Conservation (phyloP, 2,329 filamentous ascomycete species). For the Talaromyces verruculosus region DNA sequence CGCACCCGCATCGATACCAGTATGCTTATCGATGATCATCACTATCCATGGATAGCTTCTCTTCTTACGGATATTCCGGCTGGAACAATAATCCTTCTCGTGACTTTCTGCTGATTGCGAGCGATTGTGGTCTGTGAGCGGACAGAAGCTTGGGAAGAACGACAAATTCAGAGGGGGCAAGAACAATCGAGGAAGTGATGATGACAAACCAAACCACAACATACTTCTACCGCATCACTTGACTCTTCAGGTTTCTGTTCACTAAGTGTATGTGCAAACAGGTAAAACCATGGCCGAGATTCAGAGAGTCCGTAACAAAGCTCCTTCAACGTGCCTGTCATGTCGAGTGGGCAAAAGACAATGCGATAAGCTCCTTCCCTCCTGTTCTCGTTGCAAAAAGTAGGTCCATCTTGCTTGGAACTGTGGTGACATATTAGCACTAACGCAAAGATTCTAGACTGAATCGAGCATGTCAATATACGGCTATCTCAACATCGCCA, state of each 20-base stretch:
- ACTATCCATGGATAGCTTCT: too few relatives aligned
- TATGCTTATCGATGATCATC: too few relatives aligned
- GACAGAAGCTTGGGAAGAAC: too few relatives aligned
- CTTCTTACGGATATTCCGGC: too few relatives aligned
- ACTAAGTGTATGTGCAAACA: not conserved
- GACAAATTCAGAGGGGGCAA: too few relatives aligned
- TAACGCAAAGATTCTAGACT: not conserved
- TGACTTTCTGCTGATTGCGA: too few relatives aligned
- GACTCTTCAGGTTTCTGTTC: not conserved
- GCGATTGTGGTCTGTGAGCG: too few relatives aligned
- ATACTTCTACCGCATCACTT: not conserved
- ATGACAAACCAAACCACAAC: not conserved
- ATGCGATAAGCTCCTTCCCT: not conserved
- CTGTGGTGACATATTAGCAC: not conserved
- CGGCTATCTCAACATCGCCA: not conserved
- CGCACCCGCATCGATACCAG: not conserved
- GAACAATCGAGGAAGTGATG: not conserved
- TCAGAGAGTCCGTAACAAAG: not conserved
- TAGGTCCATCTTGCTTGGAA: not conserved
- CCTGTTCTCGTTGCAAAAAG: not conserved
- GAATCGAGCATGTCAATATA: not conserved
- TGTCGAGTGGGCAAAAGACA: constrained; percentile 1
- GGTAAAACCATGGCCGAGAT: not conserved
- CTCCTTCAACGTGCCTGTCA: not conserved
- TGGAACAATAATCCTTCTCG: too few relatives aligned